Conservation (phyloP, 2,329 filamentous ascomycete species). For the Penicillium sp. region DNA sequence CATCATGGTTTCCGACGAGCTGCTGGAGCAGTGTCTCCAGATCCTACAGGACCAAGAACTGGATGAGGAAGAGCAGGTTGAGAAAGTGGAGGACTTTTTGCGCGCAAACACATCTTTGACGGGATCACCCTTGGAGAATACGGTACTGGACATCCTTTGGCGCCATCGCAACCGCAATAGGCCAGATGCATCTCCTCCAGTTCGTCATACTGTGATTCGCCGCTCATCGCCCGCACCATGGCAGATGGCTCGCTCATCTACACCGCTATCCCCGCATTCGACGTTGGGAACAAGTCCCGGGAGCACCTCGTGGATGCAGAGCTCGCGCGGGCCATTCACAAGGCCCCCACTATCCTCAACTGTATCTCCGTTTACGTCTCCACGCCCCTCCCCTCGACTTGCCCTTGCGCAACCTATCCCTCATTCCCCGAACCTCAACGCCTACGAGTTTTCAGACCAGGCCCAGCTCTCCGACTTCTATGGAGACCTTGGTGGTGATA, state of each 20-base stretch:
- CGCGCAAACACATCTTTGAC: conserved; percentile 71
- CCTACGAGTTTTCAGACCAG: conserved; percentile 88
- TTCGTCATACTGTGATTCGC: conserved; percentile 84
- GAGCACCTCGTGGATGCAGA: conserved; percentile 72
- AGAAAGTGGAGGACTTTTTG: conserved; percentile 81
- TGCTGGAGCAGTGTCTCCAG: conserved; percentile 86
- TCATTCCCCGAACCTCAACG: conserved; percentile 88
- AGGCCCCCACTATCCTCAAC: conserved; percentile 72
- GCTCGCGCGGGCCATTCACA: conserved; percentile 68
- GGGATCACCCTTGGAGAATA: conserved; percentile 79
- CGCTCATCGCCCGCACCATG: conserved; percentile 90
- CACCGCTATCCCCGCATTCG: conserved; percentile 78
- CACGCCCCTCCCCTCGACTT: conserved; percentile 84
- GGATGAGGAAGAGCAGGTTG: conserved; percentile 93
- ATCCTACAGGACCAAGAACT: conserved; percentile 76
- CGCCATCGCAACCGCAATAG: conserved; percentile 42
- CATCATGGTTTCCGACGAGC: conserved; percentile 85
- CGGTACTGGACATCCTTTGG: conserved; percentile 87
- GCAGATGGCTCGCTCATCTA: conserved; percentile 71
- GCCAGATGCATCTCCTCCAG: conserved; percentile 70
- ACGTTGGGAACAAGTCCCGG: conserved; percentile 73
- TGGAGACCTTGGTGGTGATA: conserved; percentile 82
- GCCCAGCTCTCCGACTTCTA: conserved; percentile 80
- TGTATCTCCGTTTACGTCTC: conserved; percentile 88
- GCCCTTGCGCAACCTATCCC: conserved; percentile 91